These are phyloP conservation scores for Cyberlindnera xylosilytica DNA, from an alignment of 805 yeast species.

Conservation along the genomic window DNA sequence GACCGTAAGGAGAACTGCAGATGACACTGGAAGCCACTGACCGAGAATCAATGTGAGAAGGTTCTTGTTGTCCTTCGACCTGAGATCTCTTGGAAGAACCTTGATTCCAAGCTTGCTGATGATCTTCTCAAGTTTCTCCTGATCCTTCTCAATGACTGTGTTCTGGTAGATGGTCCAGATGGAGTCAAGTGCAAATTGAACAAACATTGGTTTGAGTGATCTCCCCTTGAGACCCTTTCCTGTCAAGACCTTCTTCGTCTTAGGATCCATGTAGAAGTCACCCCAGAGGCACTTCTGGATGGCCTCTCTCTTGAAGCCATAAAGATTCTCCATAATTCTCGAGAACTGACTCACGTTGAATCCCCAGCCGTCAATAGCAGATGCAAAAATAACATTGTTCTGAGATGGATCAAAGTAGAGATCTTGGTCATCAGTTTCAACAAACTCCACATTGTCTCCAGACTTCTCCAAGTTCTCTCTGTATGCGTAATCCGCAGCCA, in stretches of 20 bases:
- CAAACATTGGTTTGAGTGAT: conserved; percentile 76
- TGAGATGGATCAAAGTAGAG: conserved; percentile 83
- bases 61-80: conserved; percentile 70
- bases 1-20: conserved; percentile 79
- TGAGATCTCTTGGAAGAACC: conserved; percentile 68
- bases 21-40: conserved; percentile 93
- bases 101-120: conserved; percentile 66
- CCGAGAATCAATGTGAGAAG: conserved; percentile 68
- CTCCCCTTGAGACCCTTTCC: conserved; percentile 62
- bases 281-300: conserved; percentile 94
- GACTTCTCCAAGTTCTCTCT: conserved; percentile 57
- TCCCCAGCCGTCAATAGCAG: conserved; percentile 98
- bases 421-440: conserved; percentile 77
- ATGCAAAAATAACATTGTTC: conserved; percentile 86
- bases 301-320: conserved; percentile 78
- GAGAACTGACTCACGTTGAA: conserved; percentile 88
- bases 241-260: conserved; percentile 76
- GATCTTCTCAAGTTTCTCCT: conserved; percentile 72
- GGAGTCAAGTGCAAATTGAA: conserved; percentile 79
- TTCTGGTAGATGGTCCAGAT: conserved; percentile 89
- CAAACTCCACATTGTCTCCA: conserved; percentile 48
- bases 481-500: conserved; percentile 81
- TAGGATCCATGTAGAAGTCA: conserved; percentile 84
- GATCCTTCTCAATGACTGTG: conserved; percentile 59
- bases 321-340: conserved; percentile 74